Conservation (phyloP, 1,139 yeast species). For the Geotrichum siamense region DNA sequence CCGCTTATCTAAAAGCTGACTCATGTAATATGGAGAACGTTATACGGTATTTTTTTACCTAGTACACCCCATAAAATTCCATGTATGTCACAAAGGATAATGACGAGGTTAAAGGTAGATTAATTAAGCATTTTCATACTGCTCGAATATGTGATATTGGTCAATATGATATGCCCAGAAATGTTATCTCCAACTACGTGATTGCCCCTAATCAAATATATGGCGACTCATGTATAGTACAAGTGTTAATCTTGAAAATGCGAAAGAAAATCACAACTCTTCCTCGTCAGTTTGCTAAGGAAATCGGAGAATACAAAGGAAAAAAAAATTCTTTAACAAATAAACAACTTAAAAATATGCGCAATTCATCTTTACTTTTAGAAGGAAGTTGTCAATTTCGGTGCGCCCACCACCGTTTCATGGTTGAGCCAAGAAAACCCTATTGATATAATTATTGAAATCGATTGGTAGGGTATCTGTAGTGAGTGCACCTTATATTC, state of each 20-base stretch:
- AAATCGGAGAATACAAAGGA: slow-evolving; percentile 45
- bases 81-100: slow-evolving; percentile 36
- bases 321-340: slow-evolving; percentile 37
- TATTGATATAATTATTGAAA: slow-evolving; percentile 54
- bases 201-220: slow-evolving; percentile 63
- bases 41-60: too few relatives aligned
- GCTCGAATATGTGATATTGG: slow-evolving; percentile 78
- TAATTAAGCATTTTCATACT: slow-evolving; percentile 53
- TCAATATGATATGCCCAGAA: slow-evolving; percentile 76
- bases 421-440: slow-evolving; percentile 70
- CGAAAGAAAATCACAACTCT: slow-evolving; percentile 58
- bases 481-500: slow-evolving; percentile 56
- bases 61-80: too few relatives aligned
- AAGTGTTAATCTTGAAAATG: slow-evolving; percentile 46
- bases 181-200: slow-evolving; percentile 69
- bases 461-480: slow-evolving; percentile 70
- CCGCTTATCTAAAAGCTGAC: too few relatives aligned
- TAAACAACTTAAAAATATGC: slow-evolving; percentile 52
- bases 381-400: slow-evolving; percentile 46
- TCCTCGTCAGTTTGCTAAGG: slow-evolving; percentile 67
- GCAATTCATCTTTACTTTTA: slow-evolving; percentile 59
- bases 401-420: slow-evolving; percentile 52
- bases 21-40: too few relatives aligned
- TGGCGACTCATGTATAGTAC: slow-evolving; percentile 70
- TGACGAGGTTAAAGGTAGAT: slow-evolving; percentile 59